Evolutionary conservation across 106 monocot genomes (phyloP).

Genomic region (Apostasia shenzhenica): DNA sequence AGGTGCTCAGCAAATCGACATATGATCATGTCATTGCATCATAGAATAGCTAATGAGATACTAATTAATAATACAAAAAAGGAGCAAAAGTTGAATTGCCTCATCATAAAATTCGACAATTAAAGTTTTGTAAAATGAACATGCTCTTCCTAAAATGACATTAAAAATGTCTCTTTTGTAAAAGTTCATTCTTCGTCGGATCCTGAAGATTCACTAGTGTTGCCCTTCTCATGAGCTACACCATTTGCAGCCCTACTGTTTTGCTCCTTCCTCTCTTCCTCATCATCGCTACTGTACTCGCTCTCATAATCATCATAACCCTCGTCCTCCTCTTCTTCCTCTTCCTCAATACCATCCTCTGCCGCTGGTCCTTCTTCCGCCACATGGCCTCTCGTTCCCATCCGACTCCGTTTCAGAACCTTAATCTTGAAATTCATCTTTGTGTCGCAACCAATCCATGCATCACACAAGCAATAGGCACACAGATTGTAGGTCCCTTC

Average conservation of each 20-base stretch:
- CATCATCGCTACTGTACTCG: constrained; percentile 78
- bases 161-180: no score
- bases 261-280: constrained; percentile 25
- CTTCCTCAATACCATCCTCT: constrained; percentile 51
- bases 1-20: no score
- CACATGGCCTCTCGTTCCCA: constrained; percentile 53
- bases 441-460: constrained; percentile 85
- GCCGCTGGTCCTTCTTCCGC: constrained; percentile 39
- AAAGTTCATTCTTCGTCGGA: background rate
- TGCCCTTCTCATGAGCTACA: background rate
- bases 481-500: constrained; percentile 76
- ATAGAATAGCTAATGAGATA: no score
- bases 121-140: no score
- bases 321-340: constrained; percentile 74
- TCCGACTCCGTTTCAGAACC: constrained; percentile 54
- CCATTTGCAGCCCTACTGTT: constrained; percentile 16
- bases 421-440: constrained; percentile 71
- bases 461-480: constrained; percentile 65
- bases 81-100: no score
- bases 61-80: no score
- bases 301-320: constrained; percentile 77
- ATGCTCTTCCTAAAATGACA: no score
- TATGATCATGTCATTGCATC: no score
- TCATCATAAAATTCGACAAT: no score
- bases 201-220: constrained; percentile 2